phyloP scores from a whole-genome alignment of 768 basidiomycete genomes.

The Gyrodon lividus region DNA sequence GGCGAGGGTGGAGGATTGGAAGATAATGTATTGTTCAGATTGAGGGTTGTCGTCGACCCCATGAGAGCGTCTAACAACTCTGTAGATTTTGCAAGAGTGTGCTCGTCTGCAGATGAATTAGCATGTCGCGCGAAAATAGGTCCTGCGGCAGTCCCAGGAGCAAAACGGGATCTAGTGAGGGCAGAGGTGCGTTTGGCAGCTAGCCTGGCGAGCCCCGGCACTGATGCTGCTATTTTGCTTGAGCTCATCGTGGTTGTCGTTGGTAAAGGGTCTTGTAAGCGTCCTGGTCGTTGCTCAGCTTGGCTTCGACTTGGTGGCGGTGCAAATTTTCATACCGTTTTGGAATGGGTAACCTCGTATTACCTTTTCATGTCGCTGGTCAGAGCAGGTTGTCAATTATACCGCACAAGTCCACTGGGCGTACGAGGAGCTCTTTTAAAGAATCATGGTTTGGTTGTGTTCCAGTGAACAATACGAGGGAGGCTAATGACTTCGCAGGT shows the following conservation, averaged over 20 bases:
- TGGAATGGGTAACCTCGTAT: too few relatives aligned
- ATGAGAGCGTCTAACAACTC: conserved; percentile 25
- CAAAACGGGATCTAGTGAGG: not conserved
- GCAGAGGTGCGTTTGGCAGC: not conserved
- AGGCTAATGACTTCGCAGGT: not conserved
- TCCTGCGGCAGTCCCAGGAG: not conserved
- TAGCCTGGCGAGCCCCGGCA: not conserved
- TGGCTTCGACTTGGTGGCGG: not conserved
- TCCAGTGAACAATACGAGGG: not conserved
- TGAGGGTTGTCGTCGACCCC: conserved; percentile 20
- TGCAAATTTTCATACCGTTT: conserved; percentile 4
- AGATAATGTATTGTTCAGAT: conserved; percentile 1
- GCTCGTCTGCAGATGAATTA: conserved; percentile 19
- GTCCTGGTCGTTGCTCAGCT: not conserved
- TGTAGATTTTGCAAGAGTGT: conserved; percentile 22
- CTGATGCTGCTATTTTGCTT: conserved; percentile 6
- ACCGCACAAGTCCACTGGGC: not conserved
- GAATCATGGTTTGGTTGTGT: not conserved
- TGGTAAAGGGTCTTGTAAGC: not conserved
- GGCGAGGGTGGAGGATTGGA: not conserved
- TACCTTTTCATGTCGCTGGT: not conserved
- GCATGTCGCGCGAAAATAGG: conserved; percentile 12
- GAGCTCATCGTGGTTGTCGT: conserved; percentile 6
- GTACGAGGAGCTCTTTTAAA: not conserved
- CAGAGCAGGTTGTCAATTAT: not conserved